Percentiles rank a stretch among this genome's conserved stretches.
phyloP scores from a whole-genome alignment of 257 asterid species.

The Solanum commersonii region DNA sequence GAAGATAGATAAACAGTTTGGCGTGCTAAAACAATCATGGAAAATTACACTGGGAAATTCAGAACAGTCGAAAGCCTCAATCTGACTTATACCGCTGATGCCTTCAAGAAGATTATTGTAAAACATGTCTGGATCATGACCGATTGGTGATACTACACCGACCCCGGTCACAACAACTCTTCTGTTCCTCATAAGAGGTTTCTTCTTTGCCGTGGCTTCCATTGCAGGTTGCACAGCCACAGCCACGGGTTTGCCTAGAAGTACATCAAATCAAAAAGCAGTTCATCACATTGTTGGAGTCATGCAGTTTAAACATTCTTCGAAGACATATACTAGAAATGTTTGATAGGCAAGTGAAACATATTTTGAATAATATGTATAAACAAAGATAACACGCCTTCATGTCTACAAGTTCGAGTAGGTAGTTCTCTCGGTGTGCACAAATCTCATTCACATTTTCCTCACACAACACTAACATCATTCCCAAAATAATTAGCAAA shows the following conservation, averaged over 20 bases:
- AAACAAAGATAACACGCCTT: background rate
- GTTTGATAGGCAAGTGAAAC: background rate
- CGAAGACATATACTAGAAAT: background rate
- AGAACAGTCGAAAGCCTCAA: slow-evolving; percentile 36
- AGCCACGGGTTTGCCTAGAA: slow-evolving; percentile 13
- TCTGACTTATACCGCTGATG: slow-evolving; percentile 29
- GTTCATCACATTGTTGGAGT: background rate
- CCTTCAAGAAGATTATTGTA: slow-evolving; percentile 41
- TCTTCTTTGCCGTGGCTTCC: slow-evolving; percentile 9
- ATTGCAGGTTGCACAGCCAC: slow-evolving; percentile 13
- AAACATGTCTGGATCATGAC: slow-evolving; percentile 25
- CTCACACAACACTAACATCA: background rate
- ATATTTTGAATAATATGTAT: background rate
- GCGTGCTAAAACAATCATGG: background rate
- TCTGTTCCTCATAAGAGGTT: slow-evolving; percentile 9
- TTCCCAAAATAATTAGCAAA: background rate
- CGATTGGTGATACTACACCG: slow-evolving; percentile 36
- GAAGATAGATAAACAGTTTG: background rate
- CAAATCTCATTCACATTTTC: background rate
- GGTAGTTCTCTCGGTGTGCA: background rate
- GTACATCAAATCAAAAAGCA: background rate
- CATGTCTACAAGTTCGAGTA: background rate
- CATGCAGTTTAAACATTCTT: background rate
- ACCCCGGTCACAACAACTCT: slow-evolving; percentile 38
- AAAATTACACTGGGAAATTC: slow-evolving; percentile 26